Conservation (phyloP, 176 grass and related monocot species). For the Oryza glumipatula region DNA sequence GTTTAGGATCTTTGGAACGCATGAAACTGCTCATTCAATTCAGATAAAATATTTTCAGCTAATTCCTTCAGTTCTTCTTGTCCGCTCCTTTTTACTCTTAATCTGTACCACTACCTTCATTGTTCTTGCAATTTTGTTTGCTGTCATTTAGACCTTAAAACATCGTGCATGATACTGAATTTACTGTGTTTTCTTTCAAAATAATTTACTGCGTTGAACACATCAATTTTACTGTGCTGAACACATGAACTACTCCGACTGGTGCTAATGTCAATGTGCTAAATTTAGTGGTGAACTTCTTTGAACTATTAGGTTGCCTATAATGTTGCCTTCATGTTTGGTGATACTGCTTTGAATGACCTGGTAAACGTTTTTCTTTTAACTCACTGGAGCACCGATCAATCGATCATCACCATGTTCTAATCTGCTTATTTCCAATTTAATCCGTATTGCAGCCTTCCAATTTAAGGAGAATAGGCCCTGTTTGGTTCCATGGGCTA, state of each 20-base stretch:
- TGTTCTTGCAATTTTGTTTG: too few species aligned
- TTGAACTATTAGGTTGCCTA: too few species aligned
- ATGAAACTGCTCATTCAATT: conserved; percentile 23
- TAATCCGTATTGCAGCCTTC: conserved; percentile 53
- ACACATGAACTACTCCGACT: too few species aligned
- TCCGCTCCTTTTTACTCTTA: background rate
- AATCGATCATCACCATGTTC: background rate
- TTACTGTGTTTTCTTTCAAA: background rate
- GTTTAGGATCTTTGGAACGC: conserved; percentile 19
- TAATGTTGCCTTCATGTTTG: conserved; percentile 75
- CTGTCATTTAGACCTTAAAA: background rate
- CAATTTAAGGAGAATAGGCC: too few species aligned
- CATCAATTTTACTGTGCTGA: too few species aligned
- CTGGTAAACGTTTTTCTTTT: conserved; percentile 52
- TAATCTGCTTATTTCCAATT: conserved; percentile 23
- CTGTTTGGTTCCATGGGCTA: too few species aligned
- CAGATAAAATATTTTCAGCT: background rate
- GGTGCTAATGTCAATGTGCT: too few species aligned
- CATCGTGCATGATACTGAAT: background rate
- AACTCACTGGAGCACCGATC: background rate
- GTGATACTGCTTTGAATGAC: conserved; percentile 75
- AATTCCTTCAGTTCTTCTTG: background rate
- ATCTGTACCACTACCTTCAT: background rate
- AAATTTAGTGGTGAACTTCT: too few species aligned
- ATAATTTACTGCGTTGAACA: background rate